A percentile compares a stretch with the other conserved stretches of the same genome.
phyloP scores from a whole-genome alignment of 352 stramenopile genomes.

The Phytophthora agathidicida region DNA sequence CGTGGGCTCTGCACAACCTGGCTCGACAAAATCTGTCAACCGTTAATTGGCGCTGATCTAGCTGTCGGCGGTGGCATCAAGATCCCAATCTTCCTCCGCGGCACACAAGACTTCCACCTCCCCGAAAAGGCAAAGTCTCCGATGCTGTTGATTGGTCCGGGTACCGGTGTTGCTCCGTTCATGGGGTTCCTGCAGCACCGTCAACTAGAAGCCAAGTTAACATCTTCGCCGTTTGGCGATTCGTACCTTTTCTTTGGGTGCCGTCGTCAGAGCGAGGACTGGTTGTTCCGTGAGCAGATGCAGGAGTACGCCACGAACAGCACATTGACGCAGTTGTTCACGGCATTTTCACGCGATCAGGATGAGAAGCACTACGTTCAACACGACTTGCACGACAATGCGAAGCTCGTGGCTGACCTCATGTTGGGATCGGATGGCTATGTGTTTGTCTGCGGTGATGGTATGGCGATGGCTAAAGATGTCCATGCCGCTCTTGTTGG shows the following conservation, averaged over 20 bases:
- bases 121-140: constrained; percentile 83
- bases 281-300: constrained; percentile 92
- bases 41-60: constrained; percentile 30
- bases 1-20: constrained; percentile 73
- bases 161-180: constrained; percentile 96
- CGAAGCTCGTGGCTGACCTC: constrained; percentile 68
- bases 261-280: constrained; percentile 89
- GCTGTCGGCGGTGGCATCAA: constrained; percentile 17
- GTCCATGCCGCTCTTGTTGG: constrained; percentile 88
- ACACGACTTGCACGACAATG: constrained; percentile 75
- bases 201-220: constrained; percentile 38
- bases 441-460: constrained; percentile 97
- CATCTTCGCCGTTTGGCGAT: constrained; percentile 12
- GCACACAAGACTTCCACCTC: constrained; percentile 90
- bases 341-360: constrained; percentile 92
- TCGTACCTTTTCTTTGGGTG: constrained; percentile 97
- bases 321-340: constrained; percentile 85
- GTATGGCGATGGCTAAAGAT: constrained; percentile 95
- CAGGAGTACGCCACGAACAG: constrained; percentile 69
- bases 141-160: constrained; percentile 95
- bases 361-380: constrained; percentile 95
- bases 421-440: constrained; percentile 79
- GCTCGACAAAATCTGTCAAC: constrained; percentile 55
- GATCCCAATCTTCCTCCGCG: constrained; percentile 91
- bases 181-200: constrained; percentile 96